Conservation (phyloP, 2,329 filamentous ascomycete genomes). For the Esteya vermicola region DNA sequence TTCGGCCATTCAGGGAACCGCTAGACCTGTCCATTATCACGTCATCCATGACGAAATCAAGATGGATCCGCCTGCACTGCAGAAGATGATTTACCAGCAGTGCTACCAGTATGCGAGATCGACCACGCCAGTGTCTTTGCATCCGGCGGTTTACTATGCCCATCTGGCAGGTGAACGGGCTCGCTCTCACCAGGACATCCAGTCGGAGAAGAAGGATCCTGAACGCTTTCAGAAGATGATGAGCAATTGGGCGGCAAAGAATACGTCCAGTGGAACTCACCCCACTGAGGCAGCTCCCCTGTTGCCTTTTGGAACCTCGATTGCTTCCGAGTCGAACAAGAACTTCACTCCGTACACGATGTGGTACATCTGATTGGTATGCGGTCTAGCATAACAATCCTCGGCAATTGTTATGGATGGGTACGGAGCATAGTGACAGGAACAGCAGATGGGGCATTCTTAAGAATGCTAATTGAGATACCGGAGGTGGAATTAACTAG, state of each 20-base stretch:
- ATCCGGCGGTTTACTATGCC: conserved; percentile 89
- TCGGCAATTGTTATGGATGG: too few relatives aligned
- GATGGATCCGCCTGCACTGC: conserved; percentile 53
- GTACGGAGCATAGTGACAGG: too few relatives aligned
- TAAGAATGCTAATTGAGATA: too few relatives aligned
- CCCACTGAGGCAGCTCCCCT: conserved; percentile 14
- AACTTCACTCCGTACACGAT: conserved; percentile 22
- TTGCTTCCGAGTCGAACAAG: conserved; percentile 9
- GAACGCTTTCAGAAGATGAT: conserved; percentile 27
- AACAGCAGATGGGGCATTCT: background rate
- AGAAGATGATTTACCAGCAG: conserved; percentile 86
- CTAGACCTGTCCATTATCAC: conserved; percentile 83
- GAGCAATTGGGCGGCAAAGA: conserved; percentile 25
- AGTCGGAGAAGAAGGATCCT: conserved; percentile 28
- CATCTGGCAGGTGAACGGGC: conserved; percentile 77
- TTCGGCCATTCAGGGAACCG: conserved; percentile 80
- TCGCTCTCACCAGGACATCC: conserved; percentile 51
- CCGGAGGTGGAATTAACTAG: too few relatives aligned
- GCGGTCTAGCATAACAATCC: background rate
- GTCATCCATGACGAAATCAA: conserved; percentile 72
- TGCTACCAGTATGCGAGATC: conserved; percentile 88
- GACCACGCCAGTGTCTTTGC: conserved; percentile 80
- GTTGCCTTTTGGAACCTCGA: conserved; percentile 14
- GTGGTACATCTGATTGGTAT: conserved; percentile 32
- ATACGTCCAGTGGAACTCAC: conserved; percentile 14